Percentiles rank a stretch among this genome's conserved stretches.
These are phyloP conservation scores for Solidago caesia DNA, from an alignment of 129 eudicot species.

Conservation along the genomic window DNA sequence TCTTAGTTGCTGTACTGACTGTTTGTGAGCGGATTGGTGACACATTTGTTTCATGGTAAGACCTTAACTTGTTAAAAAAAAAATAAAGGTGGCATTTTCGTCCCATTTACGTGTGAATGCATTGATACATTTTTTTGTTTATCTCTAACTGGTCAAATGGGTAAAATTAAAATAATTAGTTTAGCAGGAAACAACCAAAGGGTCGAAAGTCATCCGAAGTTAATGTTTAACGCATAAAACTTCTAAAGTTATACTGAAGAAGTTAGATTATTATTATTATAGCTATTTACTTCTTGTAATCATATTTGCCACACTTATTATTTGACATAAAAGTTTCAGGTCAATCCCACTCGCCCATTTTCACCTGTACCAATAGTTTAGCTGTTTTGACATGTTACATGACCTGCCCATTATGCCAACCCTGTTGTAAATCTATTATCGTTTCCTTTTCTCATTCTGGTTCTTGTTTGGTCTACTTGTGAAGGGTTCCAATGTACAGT, in stretches of 20 bases:
- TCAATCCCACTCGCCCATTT: not conserved
- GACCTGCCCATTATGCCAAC: not conserved
- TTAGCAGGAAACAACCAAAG: not conserved
- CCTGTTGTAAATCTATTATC: not conserved
- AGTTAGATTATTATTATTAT: not conserved
- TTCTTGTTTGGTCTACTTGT: constrained; percentile 22
- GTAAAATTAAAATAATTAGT: not conserved
- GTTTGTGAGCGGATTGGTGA: constrained; percentile 86
- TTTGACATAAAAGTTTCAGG: not conserved
- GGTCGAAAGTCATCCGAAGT: not conserved
- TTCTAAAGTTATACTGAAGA: not conserved
- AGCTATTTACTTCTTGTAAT: not conserved
- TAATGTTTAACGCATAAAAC: constrained; percentile 5
- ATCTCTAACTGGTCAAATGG: not conserved
- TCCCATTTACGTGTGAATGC: not conserved
- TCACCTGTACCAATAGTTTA: not conserved
- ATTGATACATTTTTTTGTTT: not conserved
- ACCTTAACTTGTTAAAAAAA: constrained; percentile 1
- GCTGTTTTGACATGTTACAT: not conserved
- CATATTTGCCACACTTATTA: constrained; percentile 3
- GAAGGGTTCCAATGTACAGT: constrained; percentile 96
- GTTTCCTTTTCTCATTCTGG: not conserved
- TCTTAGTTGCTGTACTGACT: constrained; percentile 79
- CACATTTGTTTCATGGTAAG: constrained; percentile 82
- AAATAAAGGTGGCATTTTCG: not conserved